A percentile compares a stretch with the other conserved stretches of the same genome.
phyloP scores from a whole-genome alignment of 371 early-diverging fungal genomes.

The Mucor saturninus region DNA sequence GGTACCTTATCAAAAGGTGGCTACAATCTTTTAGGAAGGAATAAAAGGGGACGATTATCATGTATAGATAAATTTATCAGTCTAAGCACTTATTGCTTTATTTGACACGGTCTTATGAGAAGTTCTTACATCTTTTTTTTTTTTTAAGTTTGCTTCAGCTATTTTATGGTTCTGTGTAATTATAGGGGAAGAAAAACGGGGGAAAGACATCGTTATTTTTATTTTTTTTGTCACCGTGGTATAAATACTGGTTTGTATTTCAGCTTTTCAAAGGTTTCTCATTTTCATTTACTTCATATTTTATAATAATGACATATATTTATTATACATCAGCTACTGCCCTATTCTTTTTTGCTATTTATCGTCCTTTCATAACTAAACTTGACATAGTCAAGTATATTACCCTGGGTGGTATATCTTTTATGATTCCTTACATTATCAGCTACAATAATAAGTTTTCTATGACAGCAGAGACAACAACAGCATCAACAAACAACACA shows the following conservation, averaged over 20 bases:
- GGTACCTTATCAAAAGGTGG: background rate
- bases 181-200: conserved; percentile 2
- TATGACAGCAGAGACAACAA: conserved; percentile 27
- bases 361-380: conserved; percentile 47
- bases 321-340: conserved; percentile 44
- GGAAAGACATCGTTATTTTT: conserved; percentile 5
- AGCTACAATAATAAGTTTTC: conserved; percentile 32
- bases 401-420: conserved; percentile 36
- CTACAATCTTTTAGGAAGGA: background rate
- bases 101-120: conserved; percentile 1
- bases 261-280: background rate
- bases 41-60: background rate
- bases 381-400: conserved; percentile 44
- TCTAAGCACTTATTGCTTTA: background rate
- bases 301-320: conserved; percentile 29
- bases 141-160: conserved; percentile 1
- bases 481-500: conserved; percentile 33
- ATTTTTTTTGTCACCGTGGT: background rate
- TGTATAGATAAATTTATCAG: background rate
- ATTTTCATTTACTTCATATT: background rate
- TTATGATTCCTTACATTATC: conserved; percentile 38
- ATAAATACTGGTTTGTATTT: conserved; percentile 6
- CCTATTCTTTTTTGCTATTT: conserved; percentile 32
- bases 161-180: conserved; percentile 8
- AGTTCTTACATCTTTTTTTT: background rate